phyloP scores from a whole-genome alignment of 2,329 filamentous ascomycete genomes.

The Colletotrichum trifolii region DNA sequence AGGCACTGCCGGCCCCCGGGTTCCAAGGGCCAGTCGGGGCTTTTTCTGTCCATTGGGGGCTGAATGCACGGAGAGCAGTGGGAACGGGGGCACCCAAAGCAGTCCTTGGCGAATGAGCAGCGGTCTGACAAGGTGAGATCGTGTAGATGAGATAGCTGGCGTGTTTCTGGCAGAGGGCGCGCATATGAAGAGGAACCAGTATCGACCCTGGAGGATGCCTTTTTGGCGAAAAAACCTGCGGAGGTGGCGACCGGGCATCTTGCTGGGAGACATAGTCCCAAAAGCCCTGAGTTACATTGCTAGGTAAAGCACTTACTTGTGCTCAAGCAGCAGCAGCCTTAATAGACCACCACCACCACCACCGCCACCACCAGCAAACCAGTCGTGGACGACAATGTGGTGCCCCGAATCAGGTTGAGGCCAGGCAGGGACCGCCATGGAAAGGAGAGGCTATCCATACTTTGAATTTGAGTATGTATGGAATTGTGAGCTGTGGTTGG shows the following conservation, averaged over 20 bases:
- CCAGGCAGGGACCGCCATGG: background rate
- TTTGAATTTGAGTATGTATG: background rate
- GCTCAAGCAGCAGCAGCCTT: too few species aligned
- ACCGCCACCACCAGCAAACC: too few species aligned
- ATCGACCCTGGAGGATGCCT: constrained; percentile 26
- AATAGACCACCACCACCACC: too few species aligned
- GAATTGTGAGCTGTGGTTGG: constrained; percentile 19
- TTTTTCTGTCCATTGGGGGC: constrained; percentile 17
- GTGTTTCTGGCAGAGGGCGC: constrained; percentile 29
- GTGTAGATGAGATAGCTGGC: constrained; percentile 23
- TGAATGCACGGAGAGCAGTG: constrained; percentile 2
- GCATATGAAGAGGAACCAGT: constrained; percentile 24
- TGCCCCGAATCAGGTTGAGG: too few species aligned
- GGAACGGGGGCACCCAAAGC: constrained; percentile 7
- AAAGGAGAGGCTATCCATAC: constrained; percentile 8
- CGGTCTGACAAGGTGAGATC: constrained; percentile 19
- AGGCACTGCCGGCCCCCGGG: too few species aligned
- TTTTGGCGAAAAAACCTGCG: constrained; percentile 20
- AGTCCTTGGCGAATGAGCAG: constrained; percentile 22
- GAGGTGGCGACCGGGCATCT: constrained; percentile 13
- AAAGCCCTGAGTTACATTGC: too few species aligned
- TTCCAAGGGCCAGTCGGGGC: constrained; percentile 15
- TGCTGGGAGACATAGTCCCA: constrained; percentile 2
- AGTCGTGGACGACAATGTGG: too few species aligned
- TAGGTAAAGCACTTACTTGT: too few species aligned